Base-by-base conservation (phyloP, 1,139 yeast genomes). In the Suhomyces bribrorum region DNA sequence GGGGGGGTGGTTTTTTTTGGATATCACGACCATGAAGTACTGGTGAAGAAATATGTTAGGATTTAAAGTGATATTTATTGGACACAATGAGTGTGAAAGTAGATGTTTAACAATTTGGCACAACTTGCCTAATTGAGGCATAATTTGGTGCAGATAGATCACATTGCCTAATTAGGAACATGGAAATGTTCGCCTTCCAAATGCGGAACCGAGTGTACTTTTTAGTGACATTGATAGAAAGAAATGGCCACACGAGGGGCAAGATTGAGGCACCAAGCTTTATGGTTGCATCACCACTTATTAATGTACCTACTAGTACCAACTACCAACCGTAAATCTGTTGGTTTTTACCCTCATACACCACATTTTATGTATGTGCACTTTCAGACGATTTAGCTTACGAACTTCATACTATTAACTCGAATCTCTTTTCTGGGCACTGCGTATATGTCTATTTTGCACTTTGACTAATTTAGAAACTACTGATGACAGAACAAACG, bases 81-180 rank as follows among this genome's bases (percentile, higher is more conserved):
- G 14, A 29, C 13, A 12, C 20, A 20, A 9, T 16, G 13, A 28
- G 14, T 12, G 13, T 28, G 12, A 11, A 15, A 18, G 14, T 17
- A n/a, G n/a, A n/a, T n/a, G n/a, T 12, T 17, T 15, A 15, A 17
- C 9, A 16, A n/a, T 16, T 28, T 28, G 14, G 7, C 12, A n/a
- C 29, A 25, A 31, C 41, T 30, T 39, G n/a, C 43, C 43, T 23
- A 27, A 29, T 39, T 39, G 18, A 37, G 43, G 32, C 39, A 39
- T 39, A 25, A 31, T 28, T 25, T 29, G 31, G 26, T 31, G 33
- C 38, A 32, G 37, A 33, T 26, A 34, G 31, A 31, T 25, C 27
- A 25, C 29, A 29, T 31, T 38, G 22, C 41, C 41, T 38, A 34
- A 31, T 38, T 34, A 26, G 41, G 41, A 38, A 30, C 23, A 5